A percentile compares a stretch with the other conserved stretches of the same genome.
phyloP scores from a whole-genome alignment of 2,329 filamentous ascomycete species.

The Aspergillus pseudoterreus region DNA sequence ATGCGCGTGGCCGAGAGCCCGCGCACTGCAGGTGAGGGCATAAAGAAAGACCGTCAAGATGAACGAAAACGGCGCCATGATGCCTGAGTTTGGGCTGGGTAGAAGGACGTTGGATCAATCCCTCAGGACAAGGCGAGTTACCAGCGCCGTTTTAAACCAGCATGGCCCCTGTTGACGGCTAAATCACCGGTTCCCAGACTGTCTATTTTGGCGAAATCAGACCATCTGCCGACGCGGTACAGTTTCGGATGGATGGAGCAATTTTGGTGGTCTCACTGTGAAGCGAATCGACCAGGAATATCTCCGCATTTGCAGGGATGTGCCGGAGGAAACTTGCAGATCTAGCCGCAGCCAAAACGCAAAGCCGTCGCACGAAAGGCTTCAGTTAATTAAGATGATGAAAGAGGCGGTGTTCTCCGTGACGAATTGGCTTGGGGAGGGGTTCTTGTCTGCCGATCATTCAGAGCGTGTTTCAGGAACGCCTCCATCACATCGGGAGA shows the following conservation, averaged over 20 bases:
- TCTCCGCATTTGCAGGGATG: slow-evolving; percentile 1
- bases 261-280: background rate
- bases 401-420: background rate
- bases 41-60: slow-evolving; percentile 7
- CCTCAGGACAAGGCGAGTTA: background rate
- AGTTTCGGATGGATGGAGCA: background rate
- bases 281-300: background rate
- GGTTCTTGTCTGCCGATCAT: background rate
- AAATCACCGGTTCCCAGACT: background rate
- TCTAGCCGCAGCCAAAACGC: background rate
- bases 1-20: background rate
- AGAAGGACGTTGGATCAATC: background rate
- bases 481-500: background rate
- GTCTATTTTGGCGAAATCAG: too few relatives aligned
- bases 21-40: slow-evolving; percentile 7
- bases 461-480: background rate
- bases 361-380: background rate
- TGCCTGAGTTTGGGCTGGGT: background rate
- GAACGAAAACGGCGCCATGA: background rate
- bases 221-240: too few relatives aligned
- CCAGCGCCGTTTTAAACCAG: background rate
- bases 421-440: background rate
- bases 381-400: background rate
- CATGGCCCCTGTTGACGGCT: background rate
- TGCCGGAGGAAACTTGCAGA: background rate